These are phyloP conservation scores for Emericellopsis atlantica DNA, from an alignment of 2,329 filamentous ascomycete genomes.

Conservation along the genomic window DNA sequence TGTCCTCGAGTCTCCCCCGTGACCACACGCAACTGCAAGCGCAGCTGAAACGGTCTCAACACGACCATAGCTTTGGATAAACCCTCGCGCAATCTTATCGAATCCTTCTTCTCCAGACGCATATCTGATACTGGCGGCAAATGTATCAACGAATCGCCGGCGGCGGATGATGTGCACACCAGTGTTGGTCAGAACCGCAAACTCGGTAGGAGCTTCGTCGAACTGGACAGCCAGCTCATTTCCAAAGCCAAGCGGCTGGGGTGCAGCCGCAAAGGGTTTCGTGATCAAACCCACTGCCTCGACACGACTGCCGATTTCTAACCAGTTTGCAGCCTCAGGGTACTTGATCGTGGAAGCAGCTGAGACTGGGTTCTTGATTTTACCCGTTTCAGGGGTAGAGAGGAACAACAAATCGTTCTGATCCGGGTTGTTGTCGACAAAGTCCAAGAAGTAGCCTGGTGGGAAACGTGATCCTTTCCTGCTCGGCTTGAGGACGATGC, in stretches of 20 bases:
- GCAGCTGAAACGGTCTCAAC: conserved; percentile 84
- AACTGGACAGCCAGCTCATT: conserved; percentile 97
- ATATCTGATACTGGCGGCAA: conserved; percentile 2
- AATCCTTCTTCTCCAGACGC: conserved; percentile 3
- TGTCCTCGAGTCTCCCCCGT: conserved; percentile 63
- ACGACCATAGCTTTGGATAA: conserved; percentile 76
- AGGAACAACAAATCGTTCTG: conserved; percentile 64
- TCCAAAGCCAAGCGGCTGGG: conserved; percentile 66
- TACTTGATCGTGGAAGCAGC: conserved; percentile 44
- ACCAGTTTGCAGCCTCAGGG: conserved; percentile 69
- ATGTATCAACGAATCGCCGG: conserved; percentile 32
- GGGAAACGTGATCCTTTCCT: conserved; percentile 51
- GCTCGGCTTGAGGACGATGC: conserved; percentile 30
- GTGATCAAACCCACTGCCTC: conserved; percentile 72
- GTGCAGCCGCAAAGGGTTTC: conserved; percentile 55
- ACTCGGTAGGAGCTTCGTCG: conserved; percentile 67
- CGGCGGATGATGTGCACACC: conserved; percentile 80
- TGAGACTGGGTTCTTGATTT: conserved; percentile 50
- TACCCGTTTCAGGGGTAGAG: conserved; percentile 75
- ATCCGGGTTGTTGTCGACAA: conserved; percentile 51
- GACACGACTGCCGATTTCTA: conserved; percentile 59
- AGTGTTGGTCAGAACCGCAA: conserved; percentile 83
- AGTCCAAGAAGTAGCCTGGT: conserved; percentile 85
- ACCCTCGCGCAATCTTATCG: conserved; percentile 69
- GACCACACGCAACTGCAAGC: conserved; percentile 86